Conservation (phyloP, 805 yeast species). For the Yamadazyma laniorum region DNA sequence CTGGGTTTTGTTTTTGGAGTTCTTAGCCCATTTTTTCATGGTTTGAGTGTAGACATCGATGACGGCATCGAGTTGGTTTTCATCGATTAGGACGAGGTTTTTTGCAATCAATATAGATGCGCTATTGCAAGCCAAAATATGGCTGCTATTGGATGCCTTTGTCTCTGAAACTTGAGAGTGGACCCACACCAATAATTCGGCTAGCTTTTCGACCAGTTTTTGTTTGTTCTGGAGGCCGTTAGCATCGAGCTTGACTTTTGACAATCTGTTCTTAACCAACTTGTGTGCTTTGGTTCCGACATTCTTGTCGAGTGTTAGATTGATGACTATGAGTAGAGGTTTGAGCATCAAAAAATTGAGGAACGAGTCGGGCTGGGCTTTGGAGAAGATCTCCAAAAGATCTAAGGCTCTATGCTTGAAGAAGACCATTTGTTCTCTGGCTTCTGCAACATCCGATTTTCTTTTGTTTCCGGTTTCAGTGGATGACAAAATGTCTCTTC, state of each 20-base stretch:
- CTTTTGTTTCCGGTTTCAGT: conserved; percentile 59
- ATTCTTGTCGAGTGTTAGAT: conserved; percentile 64
- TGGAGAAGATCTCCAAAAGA: conserved; percentile 62
- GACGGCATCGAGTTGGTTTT: conserved; percentile 38
- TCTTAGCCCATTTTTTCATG: conserved; percentile 59
- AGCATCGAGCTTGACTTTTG: conserved; percentile 43
- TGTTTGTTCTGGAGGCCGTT: conserved; percentile 7
- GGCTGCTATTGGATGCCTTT: conserved; percentile 47
- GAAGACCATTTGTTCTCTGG: conserved; percentile 73
- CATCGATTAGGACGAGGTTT: conserved; percentile 40
- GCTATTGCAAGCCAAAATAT: conserved; percentile 58
- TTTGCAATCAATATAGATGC: conserved; percentile 66
- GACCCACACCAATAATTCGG: conserved; percentile 35
- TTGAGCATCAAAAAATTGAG: conserved; percentile 44
- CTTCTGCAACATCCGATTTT: conserved; percentile 71
- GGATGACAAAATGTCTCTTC: conserved; percentile 61
- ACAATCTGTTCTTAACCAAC: conserved; percentile 58
- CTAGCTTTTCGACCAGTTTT: conserved; percentile 21
- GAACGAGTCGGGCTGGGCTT: conserved; percentile 40
- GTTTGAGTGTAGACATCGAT: conserved; percentile 55
- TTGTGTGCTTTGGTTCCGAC: conserved; percentile 76
- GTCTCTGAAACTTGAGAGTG: conserved; percentile 36
- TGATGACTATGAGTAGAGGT: conserved; percentile 61
- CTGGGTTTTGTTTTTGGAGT: conserved; percentile 45
- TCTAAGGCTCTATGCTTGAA: conserved; percentile 81